A percentile compares a stretch with the other conserved stretches of the same genome.
phyloP scores from a whole-genome alignment of 257 asterid genomes.

The Nyctanthes arbortristis region DNA sequence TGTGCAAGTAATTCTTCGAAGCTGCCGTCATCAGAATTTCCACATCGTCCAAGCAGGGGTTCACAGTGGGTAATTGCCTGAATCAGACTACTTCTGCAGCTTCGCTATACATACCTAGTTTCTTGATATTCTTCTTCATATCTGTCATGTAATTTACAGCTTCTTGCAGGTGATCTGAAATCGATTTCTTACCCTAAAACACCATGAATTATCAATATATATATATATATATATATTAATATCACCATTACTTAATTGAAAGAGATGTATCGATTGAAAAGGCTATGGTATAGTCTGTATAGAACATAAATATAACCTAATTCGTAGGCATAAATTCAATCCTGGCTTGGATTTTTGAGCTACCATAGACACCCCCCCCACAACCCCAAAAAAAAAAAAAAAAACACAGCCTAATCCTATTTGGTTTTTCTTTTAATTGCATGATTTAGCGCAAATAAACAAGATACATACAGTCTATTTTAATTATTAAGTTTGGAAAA shows the following conservation, averaged over 20 bases:
- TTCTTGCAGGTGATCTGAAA: conserved; percentile 47
- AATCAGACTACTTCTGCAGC: conserved; percentile 8
- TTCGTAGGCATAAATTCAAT: too few species aligned
- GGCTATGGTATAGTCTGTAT: neutral
- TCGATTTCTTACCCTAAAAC: conserved; percentile 50
- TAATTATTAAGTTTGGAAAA: too few species aligned
- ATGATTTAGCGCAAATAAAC: too few species aligned
- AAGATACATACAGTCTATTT: neutral
- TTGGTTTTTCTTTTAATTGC: neutral
- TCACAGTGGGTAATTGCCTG: conserved; percentile 28
- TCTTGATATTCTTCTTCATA: conserved; percentile 34
- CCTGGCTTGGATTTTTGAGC: too few species aligned
- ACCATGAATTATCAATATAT: neutral
- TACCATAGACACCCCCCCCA: too few species aligned
- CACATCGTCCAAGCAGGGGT: conserved; percentile 39
- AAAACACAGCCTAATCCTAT: too few species aligned
- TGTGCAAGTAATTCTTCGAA: conserved; percentile 20
- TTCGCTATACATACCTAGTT: conserved; percentile 31
- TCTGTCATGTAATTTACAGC: conserved; percentile 39
- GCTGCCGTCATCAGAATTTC: conserved; percentile 40
- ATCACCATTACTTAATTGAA: too few species aligned
- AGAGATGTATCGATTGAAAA: neutral
- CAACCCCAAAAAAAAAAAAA: too few species aligned
- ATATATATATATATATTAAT: too few species aligned
- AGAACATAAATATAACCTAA: too few species aligned